Conservation (phyloP, 2,329 filamentous ascomycete species). For the Fusarium hainanense region DNA sequence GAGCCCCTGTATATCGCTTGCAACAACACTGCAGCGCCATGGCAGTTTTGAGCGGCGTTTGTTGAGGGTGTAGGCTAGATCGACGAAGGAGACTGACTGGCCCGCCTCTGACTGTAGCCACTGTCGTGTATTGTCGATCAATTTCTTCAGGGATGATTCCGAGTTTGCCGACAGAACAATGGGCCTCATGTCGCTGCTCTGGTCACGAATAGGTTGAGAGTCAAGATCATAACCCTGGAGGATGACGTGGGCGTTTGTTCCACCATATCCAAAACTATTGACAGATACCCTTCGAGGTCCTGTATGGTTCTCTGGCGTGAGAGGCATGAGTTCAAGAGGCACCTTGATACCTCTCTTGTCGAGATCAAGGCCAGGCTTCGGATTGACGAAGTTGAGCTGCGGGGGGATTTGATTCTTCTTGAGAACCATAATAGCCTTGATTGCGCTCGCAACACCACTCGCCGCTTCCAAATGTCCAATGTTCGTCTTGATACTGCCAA, state of each 20-base stretch:
- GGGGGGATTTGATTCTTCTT: slow-evolving; percentile 23
- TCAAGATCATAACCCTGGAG: neutral
- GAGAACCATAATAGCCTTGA: slow-evolving; percentile 27
- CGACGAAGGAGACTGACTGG: too few relatives aligned
- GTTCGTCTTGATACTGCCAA: slow-evolving; percentile 31
- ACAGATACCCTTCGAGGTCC: neutral
- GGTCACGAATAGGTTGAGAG: too few relatives aligned
- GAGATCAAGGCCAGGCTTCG: slow-evolving; percentile 3
- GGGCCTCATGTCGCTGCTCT: too few relatives aligned
- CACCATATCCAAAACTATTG: slow-evolving; percentile 17
- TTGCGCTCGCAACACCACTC: slow-evolving; percentile 15
- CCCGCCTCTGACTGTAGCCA: too few relatives aligned
- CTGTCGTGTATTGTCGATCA: too few relatives aligned
- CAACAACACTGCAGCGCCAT: slow-evolving; percentile 4
- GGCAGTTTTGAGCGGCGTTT: neutral
- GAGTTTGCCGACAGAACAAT: slow-evolving; percentile 9
- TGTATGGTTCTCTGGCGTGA: neutral
- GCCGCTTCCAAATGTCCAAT: slow-evolving; percentile 22
- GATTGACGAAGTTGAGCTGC: slow-evolving; percentile 10
- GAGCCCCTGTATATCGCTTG: neutral
- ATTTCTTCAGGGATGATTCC: neutral
- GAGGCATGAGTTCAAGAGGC: neutral
- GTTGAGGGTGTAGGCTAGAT: slow-evolving; percentile 17
- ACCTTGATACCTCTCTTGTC: slow-evolving; percentile 13
- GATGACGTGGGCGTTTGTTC: slow-evolving; percentile 13